Evolutionary conservation across 2,329 filamentous ascomycete species (phyloP), one percentile per base, ranked within the genome.

Genomic region (Exophiala sp.): DNA sequence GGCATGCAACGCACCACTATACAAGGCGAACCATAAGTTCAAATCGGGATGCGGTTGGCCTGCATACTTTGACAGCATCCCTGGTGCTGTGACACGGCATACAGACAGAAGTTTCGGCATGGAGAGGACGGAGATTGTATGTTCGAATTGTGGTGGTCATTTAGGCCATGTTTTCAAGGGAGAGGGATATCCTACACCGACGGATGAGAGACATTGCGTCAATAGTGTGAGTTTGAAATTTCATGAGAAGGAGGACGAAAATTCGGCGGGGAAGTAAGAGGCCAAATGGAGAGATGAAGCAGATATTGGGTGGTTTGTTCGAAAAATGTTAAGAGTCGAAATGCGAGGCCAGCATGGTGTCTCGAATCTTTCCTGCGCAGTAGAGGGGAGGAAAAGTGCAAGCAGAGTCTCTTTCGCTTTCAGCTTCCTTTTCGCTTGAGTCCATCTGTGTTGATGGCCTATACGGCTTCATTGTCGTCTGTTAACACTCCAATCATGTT

Each of bases 11-110:
- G 79, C 89, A 6, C 90, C 93, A 3, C 81, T 98, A 14, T 98
- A 98, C 79, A 91, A 83, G 68, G 90, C 93, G 22, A 78, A 78
- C 56, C 90, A 95, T 71, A 98, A 98, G 70, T 98, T 98, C 78
- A 87, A 87, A 69, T 94, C 87, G 14, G 88, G 89, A 35, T 98
- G 93, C 70, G 93, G 93, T 54, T 98, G 93, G 93, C 93, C 93
- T 0, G 93, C 93, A 10, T 98, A 97, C 71, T 98, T 91, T 66
- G 93, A 98, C 70, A 91, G 85, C 58, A 81, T 98, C 44, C 91
- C 93, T 0, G 90, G 89, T 2, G 91, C 91, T 1, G 88, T 98
- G 10, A 87, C 81, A 29, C 77, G 91, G 55, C 85, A 91, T 63
- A 81, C 82, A 57, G 93, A 98, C 68, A 73, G 70, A 41, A 75